phyloP scores from a whole-genome alignment of 306 rosid species.

The Fragaria ananassa region DNA sequence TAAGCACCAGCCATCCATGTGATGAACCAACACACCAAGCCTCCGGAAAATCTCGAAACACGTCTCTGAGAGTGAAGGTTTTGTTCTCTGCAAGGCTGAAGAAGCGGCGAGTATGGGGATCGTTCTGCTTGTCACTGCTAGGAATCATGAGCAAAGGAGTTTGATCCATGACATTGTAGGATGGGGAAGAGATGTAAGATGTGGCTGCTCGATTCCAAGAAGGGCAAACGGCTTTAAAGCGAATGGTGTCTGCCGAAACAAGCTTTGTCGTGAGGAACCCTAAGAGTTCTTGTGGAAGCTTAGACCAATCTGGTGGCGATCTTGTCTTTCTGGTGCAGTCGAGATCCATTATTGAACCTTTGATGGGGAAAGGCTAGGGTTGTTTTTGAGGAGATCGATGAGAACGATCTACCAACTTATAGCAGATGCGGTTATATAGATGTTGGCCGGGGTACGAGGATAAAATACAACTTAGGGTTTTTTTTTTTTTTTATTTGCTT shows the following conservation, averaged over 20 bases:
- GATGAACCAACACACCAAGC: conserved; percentile 2
- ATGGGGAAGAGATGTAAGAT: not conserved
- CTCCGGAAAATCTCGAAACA: not conserved
- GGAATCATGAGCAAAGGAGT: conserved; percentile 15
- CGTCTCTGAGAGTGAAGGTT: not conserved
- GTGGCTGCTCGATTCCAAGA: not conserved
- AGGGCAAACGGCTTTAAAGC: not conserved
- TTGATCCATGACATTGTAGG: not conserved
- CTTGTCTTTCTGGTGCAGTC: not conserved
- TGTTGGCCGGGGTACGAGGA: too few relatives aligned
- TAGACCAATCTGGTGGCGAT: not conserved
- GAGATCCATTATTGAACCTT: not conserved
- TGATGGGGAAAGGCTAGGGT: not conserved
- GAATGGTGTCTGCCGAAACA: not conserved
- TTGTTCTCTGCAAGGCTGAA: conserved; percentile 8
- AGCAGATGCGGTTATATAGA: too few relatives aligned
- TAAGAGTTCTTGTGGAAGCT: not conserved
- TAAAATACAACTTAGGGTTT: too few relatives aligned
- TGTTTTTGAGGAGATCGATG: too few relatives aligned
- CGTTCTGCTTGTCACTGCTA: not conserved
- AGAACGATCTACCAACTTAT: too few relatives aligned
- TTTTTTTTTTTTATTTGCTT: too few relatives aligned
- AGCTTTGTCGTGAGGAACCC: not conserved
- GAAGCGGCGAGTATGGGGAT: conserved; percentile 11
- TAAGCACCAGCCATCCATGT: not conserved